These are phyloP conservation scores for Xylaria sp. DNA, from an alignment of 2,329 filamentous ascomycete species.

Conservation along the genomic window DNA sequence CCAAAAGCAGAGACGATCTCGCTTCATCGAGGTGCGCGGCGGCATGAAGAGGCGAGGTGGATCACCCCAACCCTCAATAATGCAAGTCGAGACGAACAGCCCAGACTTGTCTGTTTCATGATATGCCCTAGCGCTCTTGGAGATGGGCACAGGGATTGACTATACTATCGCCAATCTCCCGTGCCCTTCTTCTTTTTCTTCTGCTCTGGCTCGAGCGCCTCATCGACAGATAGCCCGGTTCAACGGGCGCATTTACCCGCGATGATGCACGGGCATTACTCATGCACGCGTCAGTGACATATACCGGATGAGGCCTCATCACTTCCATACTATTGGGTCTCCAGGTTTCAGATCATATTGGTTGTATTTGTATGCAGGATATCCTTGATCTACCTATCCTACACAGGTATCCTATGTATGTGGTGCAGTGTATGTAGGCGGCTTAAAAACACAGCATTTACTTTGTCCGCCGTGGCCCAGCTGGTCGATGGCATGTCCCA, in stretches of 20 bases:
- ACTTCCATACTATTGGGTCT: not conserved
- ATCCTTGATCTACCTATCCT: conserved; percentile 21
- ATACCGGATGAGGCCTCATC: not conserved
- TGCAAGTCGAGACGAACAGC: conserved; percentile 34
- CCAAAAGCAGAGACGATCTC: conserved; percentile 8
- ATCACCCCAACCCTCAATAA: conserved; percentile 8
- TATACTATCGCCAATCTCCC: conserved; percentile 16
- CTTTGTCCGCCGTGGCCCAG: not conserved
- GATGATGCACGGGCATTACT: conserved; percentile 14
- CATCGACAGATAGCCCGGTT: conserved; percentile 3
- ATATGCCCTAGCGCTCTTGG: conserved; percentile 6
- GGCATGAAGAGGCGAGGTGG: conserved; percentile 31
- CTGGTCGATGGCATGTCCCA: conserved; percentile 11
- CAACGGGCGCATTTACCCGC: conserved; percentile 21
- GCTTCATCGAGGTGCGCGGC: conserved; percentile 2
- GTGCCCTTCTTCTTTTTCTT: not conserved
- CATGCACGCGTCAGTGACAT: conserved; percentile 11
- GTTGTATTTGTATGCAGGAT: conserved; percentile 20
- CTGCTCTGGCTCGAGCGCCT: not conserved
- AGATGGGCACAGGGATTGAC: conserved; percentile 31
- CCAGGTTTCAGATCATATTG: conserved; percentile 28
- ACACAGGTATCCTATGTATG: conserved; percentile 1
- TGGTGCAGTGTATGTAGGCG: not conserved
- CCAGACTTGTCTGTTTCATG: conserved; percentile 22
- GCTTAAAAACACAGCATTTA: conserved; percentile 9